phyloP scores from a whole-genome alignment of 192 early-diverging fungal species.

The Oehlia diaphana region DNA sequence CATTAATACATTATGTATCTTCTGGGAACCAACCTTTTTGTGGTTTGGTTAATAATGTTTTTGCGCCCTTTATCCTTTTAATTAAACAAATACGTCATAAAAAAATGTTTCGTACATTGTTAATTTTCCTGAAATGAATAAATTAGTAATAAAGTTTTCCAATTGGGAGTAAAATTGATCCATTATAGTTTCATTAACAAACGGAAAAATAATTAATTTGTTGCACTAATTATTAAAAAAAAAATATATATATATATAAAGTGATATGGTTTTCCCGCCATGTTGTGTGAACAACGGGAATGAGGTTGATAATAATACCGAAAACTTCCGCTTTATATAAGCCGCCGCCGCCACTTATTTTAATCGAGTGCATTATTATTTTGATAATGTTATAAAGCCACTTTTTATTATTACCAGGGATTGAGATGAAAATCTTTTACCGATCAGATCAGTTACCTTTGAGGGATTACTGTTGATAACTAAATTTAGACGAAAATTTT shows the following conservation, averaged over 20 bases:
- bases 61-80: too few relatives aligned
- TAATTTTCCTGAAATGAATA: neutral
- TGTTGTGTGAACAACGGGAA: neutral
- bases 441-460: neutral
- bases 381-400: neutral
- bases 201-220: conserved; percentile 1
- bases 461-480: neutral
- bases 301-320: too few relatives aligned
- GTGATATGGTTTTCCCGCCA: too few relatives aligned
- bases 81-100: neutral
- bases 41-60: neutral
- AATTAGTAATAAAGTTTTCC: neutral
- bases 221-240: neutral
- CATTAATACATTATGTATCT: too few relatives aligned
- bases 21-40: neutral
- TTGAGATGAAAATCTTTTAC: neutral
- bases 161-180: neutral
- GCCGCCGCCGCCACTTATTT: neutral
- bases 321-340: too few relatives aligned
- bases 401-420: neutral
- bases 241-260: too few relatives aligned
- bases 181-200: neutral
- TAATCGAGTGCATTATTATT: neutral
- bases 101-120: neutral
- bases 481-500: too few relatives aligned